phyloP scores from a whole-genome alignment of 2,329 filamentous ascomycete species.

The Rhynchosporium agropyri region DNA sequence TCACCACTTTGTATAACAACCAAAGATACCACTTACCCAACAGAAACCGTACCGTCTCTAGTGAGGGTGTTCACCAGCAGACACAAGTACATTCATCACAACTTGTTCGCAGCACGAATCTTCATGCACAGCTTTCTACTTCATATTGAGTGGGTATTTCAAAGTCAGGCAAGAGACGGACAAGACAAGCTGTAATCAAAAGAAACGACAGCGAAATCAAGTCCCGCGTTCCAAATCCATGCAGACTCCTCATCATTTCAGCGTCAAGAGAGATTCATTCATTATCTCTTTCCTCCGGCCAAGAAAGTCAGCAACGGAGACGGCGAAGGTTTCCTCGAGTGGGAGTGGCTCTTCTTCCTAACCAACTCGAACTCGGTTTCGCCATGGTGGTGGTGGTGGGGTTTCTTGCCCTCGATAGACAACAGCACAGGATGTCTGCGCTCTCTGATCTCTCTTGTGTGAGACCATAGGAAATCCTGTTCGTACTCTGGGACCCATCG shows the following conservation, averaged over 20 bases:
- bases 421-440: conserved; percentile 32
- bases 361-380: conserved; percentile 40
- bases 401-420: conserved; percentile 33
- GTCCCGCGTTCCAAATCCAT: conserved; percentile 17
- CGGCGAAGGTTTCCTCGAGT: conserved; percentile 38
- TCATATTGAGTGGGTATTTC: conserved; percentile 34
- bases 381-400: conserved; percentile 33
- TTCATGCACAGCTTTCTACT: conserved; percentile 16
- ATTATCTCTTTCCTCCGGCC: conserved; percentile 37
- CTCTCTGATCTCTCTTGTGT: conserved; percentile 60
- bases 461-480: conserved; percentile 72
- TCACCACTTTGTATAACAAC: conserved; percentile 18
- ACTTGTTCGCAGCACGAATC: neutral
- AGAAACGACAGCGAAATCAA: neutral
- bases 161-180: conserved; percentile 19
- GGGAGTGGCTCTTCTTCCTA: conserved; percentile 39
- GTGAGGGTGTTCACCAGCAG: neutral
- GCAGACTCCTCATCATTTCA: conserved; percentile 18
- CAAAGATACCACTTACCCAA: conserved; percentile 5
- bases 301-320: conserved; percentile 40
- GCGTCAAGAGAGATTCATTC: conserved; percentile 6
- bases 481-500: conserved; percentile 72
- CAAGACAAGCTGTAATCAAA: conserved; percentile 5
- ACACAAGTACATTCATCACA: conserved; percentile 3
- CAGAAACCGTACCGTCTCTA: neutral